Evolutionary conservation across 495 filamentous ascomycete genomes (phyloP).

Genomic region (Aspergillus hancockii): DNA sequence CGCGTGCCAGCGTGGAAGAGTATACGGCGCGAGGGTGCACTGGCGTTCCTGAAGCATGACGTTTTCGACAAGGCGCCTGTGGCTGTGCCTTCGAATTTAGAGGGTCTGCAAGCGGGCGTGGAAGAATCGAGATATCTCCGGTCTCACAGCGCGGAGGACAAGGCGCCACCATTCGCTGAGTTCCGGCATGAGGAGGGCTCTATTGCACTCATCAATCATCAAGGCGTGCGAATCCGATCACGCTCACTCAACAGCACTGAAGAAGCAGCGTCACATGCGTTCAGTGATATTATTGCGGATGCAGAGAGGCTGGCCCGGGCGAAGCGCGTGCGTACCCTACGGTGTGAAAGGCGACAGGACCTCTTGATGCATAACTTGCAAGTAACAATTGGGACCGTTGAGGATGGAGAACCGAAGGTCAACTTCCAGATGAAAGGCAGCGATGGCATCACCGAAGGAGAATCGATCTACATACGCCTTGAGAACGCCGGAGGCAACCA

Average conservation of each 20-base stretch:
- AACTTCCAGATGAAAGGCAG: not conserved
- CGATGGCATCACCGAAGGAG: not conserved
- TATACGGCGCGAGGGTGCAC: not conserved
- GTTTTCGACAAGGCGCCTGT: not conserved
- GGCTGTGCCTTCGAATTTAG: not conserved
- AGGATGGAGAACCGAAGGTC: constrained; percentile 12
- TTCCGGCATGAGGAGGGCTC: not conserved
- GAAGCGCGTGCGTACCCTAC: not conserved
- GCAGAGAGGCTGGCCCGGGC: not conserved
- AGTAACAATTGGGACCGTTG: not conserved
- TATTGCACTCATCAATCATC: not conserved
- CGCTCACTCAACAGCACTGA: not conserved
- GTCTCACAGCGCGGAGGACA: not conserved
- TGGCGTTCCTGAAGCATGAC: constrained; percentile 5
- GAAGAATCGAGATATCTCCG: not conserved
- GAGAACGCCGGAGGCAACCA: not conserved
- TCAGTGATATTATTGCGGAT: not conserved
- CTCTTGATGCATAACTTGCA: not conserved
- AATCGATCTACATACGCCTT: not conserved
- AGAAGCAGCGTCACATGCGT: not conserved
- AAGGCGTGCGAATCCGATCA: not conserved
- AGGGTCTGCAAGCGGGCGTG: not conserved
- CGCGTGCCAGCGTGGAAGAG: not conserved
- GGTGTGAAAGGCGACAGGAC: not conserved
- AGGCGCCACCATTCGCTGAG: not conserved